phyloP scores from a whole-genome alignment of 1,139 yeast species.

The Lodderomyces jiufengensis region DNA sequence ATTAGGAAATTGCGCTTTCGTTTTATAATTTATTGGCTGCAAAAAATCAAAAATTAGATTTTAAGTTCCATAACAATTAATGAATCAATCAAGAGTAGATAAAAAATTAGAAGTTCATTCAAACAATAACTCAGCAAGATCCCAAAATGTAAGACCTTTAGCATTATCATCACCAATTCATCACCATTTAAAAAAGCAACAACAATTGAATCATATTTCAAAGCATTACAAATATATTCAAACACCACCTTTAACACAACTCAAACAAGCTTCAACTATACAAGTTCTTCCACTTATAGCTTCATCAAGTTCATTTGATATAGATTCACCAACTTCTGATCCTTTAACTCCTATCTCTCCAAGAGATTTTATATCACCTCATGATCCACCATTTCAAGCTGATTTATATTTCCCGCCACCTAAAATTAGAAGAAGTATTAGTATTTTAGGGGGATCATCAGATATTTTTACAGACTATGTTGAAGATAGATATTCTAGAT shows the following conservation, averaged over 20 bases:
- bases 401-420: slow-evolving; percentile 7
- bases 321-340: slow-evolving; percentile 3
- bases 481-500: slow-evolving; percentile 51
- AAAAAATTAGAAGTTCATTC: no score
- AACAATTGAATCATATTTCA: slow-evolving; percentile 2
- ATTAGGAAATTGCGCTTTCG: no score
- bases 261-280: slow-evolving; percentile 2
- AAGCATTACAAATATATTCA: slow-evolving; percentile 5
- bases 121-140: no score
- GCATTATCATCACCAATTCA: neutral
- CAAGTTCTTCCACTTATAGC: slow-evolving; percentile 3
- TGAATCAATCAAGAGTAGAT: no score
- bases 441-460: slow-evolving; percentile 17
- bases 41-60: no score
- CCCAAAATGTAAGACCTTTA: no score
- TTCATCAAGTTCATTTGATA: slow-evolving; percentile 7
- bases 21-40: no score
- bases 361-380: slow-evolving; percentile 7
- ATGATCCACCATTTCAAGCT: slow-evolving; percentile 9
- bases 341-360: slow-evolving; percentile 3
- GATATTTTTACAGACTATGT: slow-evolving; percentile 38
- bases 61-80: no score
- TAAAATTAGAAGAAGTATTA: slow-evolving; percentile 1
- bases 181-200: neutral
- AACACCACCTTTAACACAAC: neutral